Base-by-base conservation (phyloP, 2,329 filamentous ascomycete species). In the Phialocephala subalpina region DNA sequence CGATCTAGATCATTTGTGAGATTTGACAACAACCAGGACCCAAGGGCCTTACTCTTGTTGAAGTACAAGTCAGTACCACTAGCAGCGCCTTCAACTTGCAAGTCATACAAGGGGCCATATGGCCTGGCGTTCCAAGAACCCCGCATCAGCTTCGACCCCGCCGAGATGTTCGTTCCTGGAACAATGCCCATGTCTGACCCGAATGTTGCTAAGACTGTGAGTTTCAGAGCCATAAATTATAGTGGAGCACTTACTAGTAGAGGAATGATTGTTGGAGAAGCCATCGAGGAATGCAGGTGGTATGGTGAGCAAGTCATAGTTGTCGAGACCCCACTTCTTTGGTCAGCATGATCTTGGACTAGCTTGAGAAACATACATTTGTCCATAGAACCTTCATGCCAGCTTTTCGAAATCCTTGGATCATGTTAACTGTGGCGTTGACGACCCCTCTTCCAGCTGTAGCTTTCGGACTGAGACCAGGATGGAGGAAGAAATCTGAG, bases 181-280 rank as follows among this genome's bases (percentile, higher is more conserved):
- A 72, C 67, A 55, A 65, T 69, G 57, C 75, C 76, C 75, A 77
- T 76, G 40, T 77, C 74, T 20, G 70, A 70, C 29, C 74, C 74
- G 59, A 77, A 77, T 8, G 69, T 73, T 25, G 62, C 65, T 67
- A 20, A 27, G 33, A n/a, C 35, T 7, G 27, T 53, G 25, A 60
- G 33, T 4, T 18, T 53, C 33, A 29, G 14, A 63, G 36, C 29
- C 8, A 22, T 36, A 40, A 27, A 18, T 0, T 11, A 12, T 6
- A 5, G 29, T 7, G 18, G 40, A 20, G 38, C 14, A 53, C 53
- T 45, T 62, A 64, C 58, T 73, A 20, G 66, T 72, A 35, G 65
- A 69, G 35, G 67, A 63, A 42, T 70, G 65, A 49, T 73, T 69
- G 55, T 33, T 68, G 3, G 74, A 72, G 64, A 77, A 77, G 3